A percentile compares a stretch with the other conserved stretches of the same genome.
Conservation (phyloP, 2,329 filamentous ascomycete genomes). For the Colletotrichum nymphaeae region DNA sequence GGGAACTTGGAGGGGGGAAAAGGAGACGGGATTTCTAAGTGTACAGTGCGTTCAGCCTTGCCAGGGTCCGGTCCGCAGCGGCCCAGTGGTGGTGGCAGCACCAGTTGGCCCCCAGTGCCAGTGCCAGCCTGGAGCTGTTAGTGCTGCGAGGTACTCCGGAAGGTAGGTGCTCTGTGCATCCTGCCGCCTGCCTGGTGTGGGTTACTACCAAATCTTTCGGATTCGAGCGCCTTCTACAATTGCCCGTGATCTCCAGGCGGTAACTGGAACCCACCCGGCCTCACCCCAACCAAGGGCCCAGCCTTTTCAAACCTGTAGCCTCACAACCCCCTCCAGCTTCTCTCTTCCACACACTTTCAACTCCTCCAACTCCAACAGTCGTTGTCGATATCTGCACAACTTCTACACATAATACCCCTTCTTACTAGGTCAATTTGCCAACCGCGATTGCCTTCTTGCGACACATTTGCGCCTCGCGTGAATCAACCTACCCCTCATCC, state of each 20-base stretch:
- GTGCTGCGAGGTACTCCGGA: not conserved
- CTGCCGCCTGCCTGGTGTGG: constrained; percentile 20
- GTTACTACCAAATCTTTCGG: constrained; percentile 32
- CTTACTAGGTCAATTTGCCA: not conserved
- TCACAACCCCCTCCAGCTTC: constrained; percentile 30
- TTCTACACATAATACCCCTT: not conserved
- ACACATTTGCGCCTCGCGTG: constrained; percentile 29
- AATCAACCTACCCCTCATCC: constrained; percentile 31
- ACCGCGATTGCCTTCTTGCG: constrained; percentile 19
- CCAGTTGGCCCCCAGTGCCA: not conserved
- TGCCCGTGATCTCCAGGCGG: constrained; percentile 35
- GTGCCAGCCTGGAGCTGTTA: not conserved
- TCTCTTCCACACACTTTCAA: constrained; percentile 3
- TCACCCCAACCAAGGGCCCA: constrained; percentile 29
- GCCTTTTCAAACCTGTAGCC: constrained; percentile 32
- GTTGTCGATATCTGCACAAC: constrained; percentile 5
- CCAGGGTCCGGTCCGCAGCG: constrained; percentile 33
- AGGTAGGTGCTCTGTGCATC: constrained; percentile 3
- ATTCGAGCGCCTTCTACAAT: constrained; percentile 36
- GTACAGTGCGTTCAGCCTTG: constrained; percentile 33
- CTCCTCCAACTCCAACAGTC: constrained; percentile 7
- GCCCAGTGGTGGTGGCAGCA: constrained; percentile 1
- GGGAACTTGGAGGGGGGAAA: not conserved
- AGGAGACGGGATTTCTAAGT: constrained; percentile 4
- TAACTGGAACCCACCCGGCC: constrained; percentile 32